Percentiles rank a stretch among this genome's conserved stretches.
Evolutionary conservation across 2,329 filamentous ascomycete species (phyloP).

Genomic region (Teratosphaeria zuluensis): DNA sequence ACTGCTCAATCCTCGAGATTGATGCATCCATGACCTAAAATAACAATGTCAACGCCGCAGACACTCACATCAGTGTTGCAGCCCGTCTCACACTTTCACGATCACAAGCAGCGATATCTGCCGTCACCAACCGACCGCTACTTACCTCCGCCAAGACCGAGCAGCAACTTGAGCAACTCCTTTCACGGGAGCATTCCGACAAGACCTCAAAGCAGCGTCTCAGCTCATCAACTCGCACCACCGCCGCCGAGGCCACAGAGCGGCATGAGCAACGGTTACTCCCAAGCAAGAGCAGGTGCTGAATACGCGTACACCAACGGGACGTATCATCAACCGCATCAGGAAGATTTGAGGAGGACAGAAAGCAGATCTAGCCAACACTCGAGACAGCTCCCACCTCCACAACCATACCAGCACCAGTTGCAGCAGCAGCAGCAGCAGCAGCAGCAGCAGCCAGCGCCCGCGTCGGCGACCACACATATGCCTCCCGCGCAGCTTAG

Average conservation of each 20-base stretch:
- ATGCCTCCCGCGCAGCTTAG: conserved; percentile 5
- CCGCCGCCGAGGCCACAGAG: conserved; percentile 19
- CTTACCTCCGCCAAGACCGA: conserved; percentile 24
- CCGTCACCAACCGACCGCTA: conserved; percentile 23
- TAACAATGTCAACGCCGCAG: conserved; percentile 21
- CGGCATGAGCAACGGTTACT: conserved; percentile 21
- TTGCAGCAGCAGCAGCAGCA: conserved; percentile 5
- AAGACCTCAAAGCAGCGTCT: conserved; percentile 24
- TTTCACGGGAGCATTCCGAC: conserved; percentile 23
- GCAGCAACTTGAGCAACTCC: conserved; percentile 19
- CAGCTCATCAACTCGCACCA: conserved; percentile 15
- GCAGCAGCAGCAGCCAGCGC: conserved; percentile 11
- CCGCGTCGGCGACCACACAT: conserved; percentile 11
- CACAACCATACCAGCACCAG: conserved; percentile 5
- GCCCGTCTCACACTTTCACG: conserved; percentile 21
- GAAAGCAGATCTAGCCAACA: conserved; percentile 17
- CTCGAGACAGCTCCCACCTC: conserved; percentile 12
- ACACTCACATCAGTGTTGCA: conserved; percentile 23
- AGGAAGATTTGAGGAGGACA: conserved; percentile 20
- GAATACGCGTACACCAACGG: conserved; percentile 17
- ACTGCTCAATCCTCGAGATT: not conserved
- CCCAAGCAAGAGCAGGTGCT: conserved; percentile 18
- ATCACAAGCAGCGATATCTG: conserved; percentile 20
- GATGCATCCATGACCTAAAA: conserved; percentile 3
- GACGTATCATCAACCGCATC: conserved; percentile 8